Percentiles rank a stretch among this genome's conserved stretches.
Evolutionary conservation across 345 rosid species (phyloP).

Genomic region (Syzygium aqueum): DNA sequence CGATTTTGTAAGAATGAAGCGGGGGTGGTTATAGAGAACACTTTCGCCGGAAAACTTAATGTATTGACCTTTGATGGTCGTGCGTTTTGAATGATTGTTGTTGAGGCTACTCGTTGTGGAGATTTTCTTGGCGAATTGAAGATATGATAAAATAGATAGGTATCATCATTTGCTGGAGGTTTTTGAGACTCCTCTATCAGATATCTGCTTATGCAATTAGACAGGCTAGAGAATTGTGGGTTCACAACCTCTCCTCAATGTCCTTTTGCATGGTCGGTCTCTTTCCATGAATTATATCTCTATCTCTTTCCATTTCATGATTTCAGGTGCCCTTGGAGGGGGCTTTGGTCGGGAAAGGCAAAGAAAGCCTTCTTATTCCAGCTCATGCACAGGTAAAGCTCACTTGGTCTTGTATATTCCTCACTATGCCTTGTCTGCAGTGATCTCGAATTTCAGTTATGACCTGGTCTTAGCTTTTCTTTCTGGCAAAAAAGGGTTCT

Average conservation of each 20-base stretch:
- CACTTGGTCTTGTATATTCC: neutral
- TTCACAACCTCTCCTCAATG: neutral
- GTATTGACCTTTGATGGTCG: neutral
- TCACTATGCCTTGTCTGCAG: neutral
- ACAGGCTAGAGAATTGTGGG: neutral
- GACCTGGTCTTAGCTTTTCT: neutral
- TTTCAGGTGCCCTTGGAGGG: slow-evolving; percentile 35
- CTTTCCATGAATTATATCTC: neutral
- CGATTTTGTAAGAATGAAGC: neutral
- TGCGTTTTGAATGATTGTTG: neutral
- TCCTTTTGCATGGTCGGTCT: neutral
- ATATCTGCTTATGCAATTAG: neutral
- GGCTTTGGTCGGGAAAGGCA: slow-evolving; percentile 37
- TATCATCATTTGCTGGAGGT: neutral
- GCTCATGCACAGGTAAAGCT: slow-evolving; percentile 27
- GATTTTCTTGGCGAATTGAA: neutral
- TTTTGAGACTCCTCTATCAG: neutral
- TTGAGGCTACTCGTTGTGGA: neutral
- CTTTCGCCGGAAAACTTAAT: neutral
- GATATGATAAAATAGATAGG: neutral
- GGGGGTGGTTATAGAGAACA: neutral
- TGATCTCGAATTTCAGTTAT: neutral
- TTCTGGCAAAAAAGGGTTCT: neutral
- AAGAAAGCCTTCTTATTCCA: slow-evolving; percentile 57
- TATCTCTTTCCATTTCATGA: neutral